These are phyloP conservation scores for Flaveria linearis DNA, from an alignment of 129 eudicot genomes.

Conservation along the genomic window DNA sequence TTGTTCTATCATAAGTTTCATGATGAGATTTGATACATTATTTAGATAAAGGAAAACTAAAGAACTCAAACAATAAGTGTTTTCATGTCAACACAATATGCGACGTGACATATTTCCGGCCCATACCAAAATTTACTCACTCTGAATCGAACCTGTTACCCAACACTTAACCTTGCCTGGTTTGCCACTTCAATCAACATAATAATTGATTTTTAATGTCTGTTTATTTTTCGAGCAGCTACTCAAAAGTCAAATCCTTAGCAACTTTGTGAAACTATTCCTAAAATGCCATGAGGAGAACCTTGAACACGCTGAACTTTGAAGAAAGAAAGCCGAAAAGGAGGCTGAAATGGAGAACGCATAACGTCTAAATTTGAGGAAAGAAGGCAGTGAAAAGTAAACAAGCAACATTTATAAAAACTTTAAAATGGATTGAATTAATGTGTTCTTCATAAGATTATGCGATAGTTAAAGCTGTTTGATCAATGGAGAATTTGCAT, in stretches of 20 bases:
- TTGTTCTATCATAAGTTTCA: too few relatives aligned
- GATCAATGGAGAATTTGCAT: constrained; percentile 32
- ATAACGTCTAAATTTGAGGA: not conserved
- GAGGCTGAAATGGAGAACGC: constrained; percentile 81
- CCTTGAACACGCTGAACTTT: constrained; percentile 71
- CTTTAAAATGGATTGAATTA: constrained; percentile 20
- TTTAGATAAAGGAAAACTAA: too few relatives aligned
- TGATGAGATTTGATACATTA: too few relatives aligned
- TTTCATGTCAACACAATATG: too few relatives aligned
- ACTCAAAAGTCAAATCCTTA: constrained; percentile 65
- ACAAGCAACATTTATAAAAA: constrained; percentile 1
- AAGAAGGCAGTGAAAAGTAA: constrained; percentile 47
- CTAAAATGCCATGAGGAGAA: constrained; percentile 83
- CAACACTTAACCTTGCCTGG: not conserved
- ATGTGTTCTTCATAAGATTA: constrained; percentile 35
- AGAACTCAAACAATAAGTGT: too few relatives aligned
- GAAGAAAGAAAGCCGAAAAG: constrained; percentile 78
- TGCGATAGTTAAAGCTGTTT: not conserved
- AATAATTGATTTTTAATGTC: not conserved
- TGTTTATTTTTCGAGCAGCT: constrained; percentile 51
- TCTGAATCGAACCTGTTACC: not conserved
- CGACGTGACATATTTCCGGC: not conserved
- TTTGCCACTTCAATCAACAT: not conserved
- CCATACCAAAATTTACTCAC: not conserved
- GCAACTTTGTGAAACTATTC: constrained; percentile 80